These are phyloP conservation scores for Rhynchospora pubera DNA, from an alignment of 176 grass and related monocot species.

Conservation along the genomic window DNA sequence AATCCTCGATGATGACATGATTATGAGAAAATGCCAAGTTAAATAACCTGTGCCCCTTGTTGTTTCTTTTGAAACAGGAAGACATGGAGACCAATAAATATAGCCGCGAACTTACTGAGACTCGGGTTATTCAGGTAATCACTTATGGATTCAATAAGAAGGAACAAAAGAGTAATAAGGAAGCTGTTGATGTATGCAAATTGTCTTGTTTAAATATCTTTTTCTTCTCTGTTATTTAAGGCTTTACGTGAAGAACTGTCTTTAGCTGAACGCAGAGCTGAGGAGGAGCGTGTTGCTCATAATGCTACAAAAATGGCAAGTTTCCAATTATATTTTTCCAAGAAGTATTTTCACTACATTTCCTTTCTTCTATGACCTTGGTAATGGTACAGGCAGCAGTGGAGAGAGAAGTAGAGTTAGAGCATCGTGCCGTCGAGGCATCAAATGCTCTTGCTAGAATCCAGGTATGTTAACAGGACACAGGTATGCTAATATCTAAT, in stretches of 20 bases:
- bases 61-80: constrained; percentile 63
- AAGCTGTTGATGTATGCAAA: constrained; percentile 17
- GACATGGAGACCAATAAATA: constrained; percentile 80
- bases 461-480: constrained; percentile 70
- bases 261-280: constrained; percentile 71
- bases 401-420: constrained; percentile 96
- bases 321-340: constrained; percentile 4
- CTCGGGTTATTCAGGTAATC: constrained; percentile 87
- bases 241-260: constrained; percentile 92
- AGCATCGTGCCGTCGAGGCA: constrained; percentile 95
- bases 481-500: constrained; percentile 25
- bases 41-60: background rate
- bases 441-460: constrained; percentile 99
- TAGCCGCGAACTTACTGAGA: constrained; percentile 91
- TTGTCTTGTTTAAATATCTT: constrained; percentile 14
- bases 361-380: constrained; percentile 17
- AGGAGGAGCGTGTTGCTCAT: constrained; percentile 93
- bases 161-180: background rate
- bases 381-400: constrained; percentile 75
- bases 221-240: constrained; percentile 36
- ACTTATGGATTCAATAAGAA: constrained; percentile 4
- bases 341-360: constrained; percentile 1
- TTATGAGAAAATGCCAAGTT: background rate
- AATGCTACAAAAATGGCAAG: constrained; percentile 97
- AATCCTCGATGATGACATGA: background rate